Evolutionary conservation across 495 filamentous ascomycete genomes (phyloP), one percentile per base, ranked within the genome.

Genomic region (Bacidia rubella): DNA sequence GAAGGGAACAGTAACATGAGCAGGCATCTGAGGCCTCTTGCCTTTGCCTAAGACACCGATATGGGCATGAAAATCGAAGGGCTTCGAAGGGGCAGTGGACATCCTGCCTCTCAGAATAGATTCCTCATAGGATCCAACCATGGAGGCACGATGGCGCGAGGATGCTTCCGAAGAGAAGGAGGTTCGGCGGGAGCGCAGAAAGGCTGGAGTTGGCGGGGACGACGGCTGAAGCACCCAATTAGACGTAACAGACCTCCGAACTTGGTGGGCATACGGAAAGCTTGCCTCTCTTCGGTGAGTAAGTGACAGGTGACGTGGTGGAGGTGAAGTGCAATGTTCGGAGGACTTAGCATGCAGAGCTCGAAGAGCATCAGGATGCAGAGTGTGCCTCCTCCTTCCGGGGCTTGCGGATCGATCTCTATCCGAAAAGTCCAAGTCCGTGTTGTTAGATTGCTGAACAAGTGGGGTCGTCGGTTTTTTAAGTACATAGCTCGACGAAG

Each of bases 71-170:
- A 99, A 99, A 55, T 93, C 82, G 20, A 99, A 68, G 24, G 92
- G 92, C 51, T 87, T 90, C 9, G 92, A 97, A 2, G 92, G 93
- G 9, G 82, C 92, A 11, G 89, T 97, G 40, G 93, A 97, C 92
- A 98, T 98, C 50, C 93, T 78, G 24, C 92, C 92, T 21, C 87
- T 80, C 2, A 98, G 70, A 47, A 98, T 96, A 2, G 87, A 95
- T 66, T 98, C 92, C 65, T 98, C 92, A 59, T 95, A 98, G 2
- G 92, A 96, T 0, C 92, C 92, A 17, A 98, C 92, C 83, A 98
- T 89, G 2, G 90, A 86, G 22, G 90, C 90, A 69, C 90, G 86
- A 25, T 87, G 83, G 20, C 90, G 72, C 2, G 86, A 76, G 12
- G 87, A 86, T 15, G 71, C 66, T 19, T 96, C 90, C 2, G 85